These are phyloP conservation scores for Nitzschia palea DNA, from an alignment of 108 stramenopile genomes.

Conservation along the genomic window DNA sequence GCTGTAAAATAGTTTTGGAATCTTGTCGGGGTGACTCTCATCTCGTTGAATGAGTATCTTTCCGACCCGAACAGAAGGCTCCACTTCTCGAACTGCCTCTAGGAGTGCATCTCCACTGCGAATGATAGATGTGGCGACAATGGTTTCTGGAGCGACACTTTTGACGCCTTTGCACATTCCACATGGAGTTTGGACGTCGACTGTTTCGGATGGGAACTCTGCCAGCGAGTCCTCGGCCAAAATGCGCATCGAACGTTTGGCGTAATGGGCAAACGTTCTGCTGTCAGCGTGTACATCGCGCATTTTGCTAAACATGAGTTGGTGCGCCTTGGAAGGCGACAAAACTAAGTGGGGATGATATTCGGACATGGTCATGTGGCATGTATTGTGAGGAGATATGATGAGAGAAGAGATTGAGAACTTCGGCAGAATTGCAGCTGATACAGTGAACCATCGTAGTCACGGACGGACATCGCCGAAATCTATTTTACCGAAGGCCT, in stretches of 20 bases:
- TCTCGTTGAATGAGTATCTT: conserved; percentile 98
- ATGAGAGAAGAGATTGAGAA: too few species aligned
- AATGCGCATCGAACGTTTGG: conserved; percentile 72
- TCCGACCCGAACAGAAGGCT: conserved; percentile 78
- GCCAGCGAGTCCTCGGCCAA: conserved; percentile 90
- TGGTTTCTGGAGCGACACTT: conserved; percentile 26
- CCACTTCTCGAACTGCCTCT: conserved; percentile 80
- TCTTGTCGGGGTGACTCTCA: conserved; percentile 82
- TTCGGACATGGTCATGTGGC: conserved; percentile 22
- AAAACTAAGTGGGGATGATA: conserved; percentile 57
- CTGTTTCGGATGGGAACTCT: conserved; percentile 51
- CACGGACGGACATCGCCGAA: too few species aligned
- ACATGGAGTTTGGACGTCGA: conserved; percentile 74
- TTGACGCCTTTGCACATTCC: conserved; percentile 53
- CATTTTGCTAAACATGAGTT: conserved; percentile 55
- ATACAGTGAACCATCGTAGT: too few species aligned
- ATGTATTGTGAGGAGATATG: too few species aligned
- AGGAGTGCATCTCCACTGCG: conserved; percentile 91
- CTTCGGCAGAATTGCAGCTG: too few species aligned
- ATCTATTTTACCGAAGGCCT: too few species aligned
- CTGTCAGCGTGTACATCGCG: conserved; percentile 48
- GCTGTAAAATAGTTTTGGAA: conserved; percentile 84
- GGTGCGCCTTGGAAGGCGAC: conserved; percentile 36
- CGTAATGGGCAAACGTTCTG: conserved; percentile 65
- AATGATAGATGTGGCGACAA: conserved; percentile 83